phyloP scores from a whole-genome alignment of 352 stramenopile species.

The Globisporangium canariense region DNA sequence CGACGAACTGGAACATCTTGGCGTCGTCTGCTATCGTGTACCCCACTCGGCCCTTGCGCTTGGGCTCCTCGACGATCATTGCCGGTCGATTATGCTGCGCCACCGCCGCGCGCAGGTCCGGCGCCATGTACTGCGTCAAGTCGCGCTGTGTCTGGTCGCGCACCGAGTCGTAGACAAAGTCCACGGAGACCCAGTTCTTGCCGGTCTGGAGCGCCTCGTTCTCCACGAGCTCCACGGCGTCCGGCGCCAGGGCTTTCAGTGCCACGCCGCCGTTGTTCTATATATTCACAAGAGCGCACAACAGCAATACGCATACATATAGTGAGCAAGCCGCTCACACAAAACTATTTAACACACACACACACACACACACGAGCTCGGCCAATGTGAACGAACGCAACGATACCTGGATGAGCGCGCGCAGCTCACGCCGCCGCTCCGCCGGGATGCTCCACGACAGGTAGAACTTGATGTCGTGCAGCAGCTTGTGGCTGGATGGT shows the following conservation, averaged over 20 bases:
- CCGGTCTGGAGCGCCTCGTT: constrained; percentile 23
- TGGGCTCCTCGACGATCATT: constrained; percentile 10
- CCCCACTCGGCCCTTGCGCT: neutral
- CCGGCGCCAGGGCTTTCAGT: neutral
- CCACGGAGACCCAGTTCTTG: constrained; percentile 34
- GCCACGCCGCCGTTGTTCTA: constrained; percentile 34
- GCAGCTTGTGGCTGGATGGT: neutral
- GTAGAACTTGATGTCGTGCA: constrained; percentile 14
- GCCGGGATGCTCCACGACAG: neutral
- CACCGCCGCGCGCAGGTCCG: neutral
- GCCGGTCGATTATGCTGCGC: neutral
- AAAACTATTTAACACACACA: neutral
- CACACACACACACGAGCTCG: neutral
- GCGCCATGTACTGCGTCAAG: constrained; percentile 32
- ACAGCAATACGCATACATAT: neutral
- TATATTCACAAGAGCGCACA: neutral
- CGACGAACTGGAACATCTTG: constrained; percentile 44
- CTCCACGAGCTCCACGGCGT: constrained; percentile 41
- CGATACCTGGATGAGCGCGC: constrained; percentile 12
- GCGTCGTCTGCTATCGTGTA: constrained; percentile 46
- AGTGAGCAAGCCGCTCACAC: neutral
- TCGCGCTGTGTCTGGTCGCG: constrained; percentile 28
- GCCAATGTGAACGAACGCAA: neutral
- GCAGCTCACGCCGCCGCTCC: neutral
- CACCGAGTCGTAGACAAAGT: constrained; percentile 53